Percentiles rank a stretch among this genome's conserved stretches.
These are phyloP conservation scores for Abortiporus biennis DNA, from an alignment of 1,284 basidiomycete species.

Conservation along the genomic window DNA sequence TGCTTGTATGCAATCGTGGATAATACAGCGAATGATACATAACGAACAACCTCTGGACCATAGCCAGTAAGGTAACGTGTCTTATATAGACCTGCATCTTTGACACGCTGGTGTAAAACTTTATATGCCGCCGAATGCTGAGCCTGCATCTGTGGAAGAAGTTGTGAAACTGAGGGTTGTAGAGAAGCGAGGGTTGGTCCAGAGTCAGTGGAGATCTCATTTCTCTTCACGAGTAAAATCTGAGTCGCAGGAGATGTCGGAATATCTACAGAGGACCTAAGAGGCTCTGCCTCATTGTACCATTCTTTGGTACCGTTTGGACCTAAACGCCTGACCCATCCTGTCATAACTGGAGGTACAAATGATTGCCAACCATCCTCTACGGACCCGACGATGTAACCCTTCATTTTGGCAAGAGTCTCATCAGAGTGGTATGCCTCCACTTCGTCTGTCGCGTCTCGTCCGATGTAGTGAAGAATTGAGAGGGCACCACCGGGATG, in stretches of 20 bases:
- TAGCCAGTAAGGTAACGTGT: conserved; percentile 86
- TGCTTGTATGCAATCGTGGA: conserved; percentile 62
- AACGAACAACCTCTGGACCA: conserved; percentile 81
- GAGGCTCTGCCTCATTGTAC: conserved; percentile 54
- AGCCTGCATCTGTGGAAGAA: conserved; percentile 60
- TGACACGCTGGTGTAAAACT: conserved; percentile 70
- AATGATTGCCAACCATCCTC: conserved; percentile 75
- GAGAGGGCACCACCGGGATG: conserved; percentile 92
- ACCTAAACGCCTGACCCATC: conserved; percentile 57
- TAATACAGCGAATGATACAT: conserved; percentile 53
- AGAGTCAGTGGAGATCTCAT: conserved; percentile 17
- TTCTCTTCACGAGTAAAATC: conserved; percentile 53
- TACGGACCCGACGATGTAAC: conserved; percentile 76
- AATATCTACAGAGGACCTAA: conserved; percentile 31
- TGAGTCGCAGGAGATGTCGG: conserved; percentile 40
- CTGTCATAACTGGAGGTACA: conserved; percentile 85
- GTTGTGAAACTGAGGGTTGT: conserved; percentile 42
- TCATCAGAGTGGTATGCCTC: conserved; percentile 82
- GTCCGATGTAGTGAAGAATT: conserved; percentile 92
- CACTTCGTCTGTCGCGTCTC: conserved; percentile 94
- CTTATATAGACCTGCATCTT: conserved; percentile 79
- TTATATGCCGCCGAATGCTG: conserved; percentile 79
- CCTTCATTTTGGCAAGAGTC: conserved; percentile 60
- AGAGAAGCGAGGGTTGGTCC: conserved; percentile 47
- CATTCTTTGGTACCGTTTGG: conserved; percentile 42